These are phyloP conservation scores for Metarhizium anisopliae DNA, from an alignment of 2,329 filamentous ascomycete species.

Conservation along the genomic window DNA sequence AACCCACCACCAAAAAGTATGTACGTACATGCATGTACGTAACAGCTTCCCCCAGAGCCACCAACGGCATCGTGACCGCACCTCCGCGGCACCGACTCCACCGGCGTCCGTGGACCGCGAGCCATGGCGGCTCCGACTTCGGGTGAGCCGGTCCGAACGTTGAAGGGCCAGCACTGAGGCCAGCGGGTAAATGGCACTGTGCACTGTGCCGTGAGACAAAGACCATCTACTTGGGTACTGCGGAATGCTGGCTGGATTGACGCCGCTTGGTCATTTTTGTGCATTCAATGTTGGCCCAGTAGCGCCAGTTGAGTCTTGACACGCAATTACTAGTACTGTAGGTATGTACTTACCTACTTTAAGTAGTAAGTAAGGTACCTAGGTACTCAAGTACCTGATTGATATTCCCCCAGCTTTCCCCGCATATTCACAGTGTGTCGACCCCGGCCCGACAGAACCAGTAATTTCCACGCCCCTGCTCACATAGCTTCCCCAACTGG, in stretches of 20 bases:
- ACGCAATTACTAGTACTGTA: no score
- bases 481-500: background rate
- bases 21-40: background rate
- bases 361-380: no score
- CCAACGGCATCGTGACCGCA: background rate
- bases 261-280: no score
- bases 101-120: slow-evolving; percentile 4
- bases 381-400: no score
- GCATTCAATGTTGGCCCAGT: no score
- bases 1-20: background rate
- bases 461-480: background rate
- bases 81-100: background rate
- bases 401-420: background rate
- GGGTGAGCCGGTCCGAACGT: background rate
- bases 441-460: background rate
- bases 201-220: no score
- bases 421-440: background rate
- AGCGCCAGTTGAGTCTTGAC: no score
- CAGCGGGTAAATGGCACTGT: no score
- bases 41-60: background rate
- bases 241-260: no score
- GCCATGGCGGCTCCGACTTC: background rate
- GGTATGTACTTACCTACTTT: no score
- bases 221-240: no score
- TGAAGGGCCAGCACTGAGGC: no score